A percentile compares a stretch with the other conserved stretches of the same genome.
Conservation (phyloP, 768 basidiomycete genomes). For the Trametopsis cervina region DNA sequence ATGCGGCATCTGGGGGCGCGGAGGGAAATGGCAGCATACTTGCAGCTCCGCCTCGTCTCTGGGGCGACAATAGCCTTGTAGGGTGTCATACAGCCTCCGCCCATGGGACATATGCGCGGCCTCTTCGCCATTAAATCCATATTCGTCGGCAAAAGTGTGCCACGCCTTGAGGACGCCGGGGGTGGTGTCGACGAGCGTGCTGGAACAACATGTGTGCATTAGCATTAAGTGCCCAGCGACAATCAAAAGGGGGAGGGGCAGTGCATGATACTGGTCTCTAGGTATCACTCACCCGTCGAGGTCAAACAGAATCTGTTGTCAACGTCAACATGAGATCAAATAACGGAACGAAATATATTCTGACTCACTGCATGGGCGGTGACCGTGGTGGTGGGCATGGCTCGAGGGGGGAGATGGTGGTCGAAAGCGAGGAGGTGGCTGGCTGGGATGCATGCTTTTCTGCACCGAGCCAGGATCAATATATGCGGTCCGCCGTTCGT, state of each 20-base stretch:
- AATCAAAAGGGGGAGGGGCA: neutral
- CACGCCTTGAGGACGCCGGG: conserved; percentile 78
- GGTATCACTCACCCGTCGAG: conserved; percentile 50
- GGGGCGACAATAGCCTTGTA: conserved; percentile 62
- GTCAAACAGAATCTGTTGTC: conserved; percentile 54
- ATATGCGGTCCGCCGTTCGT: neutral
- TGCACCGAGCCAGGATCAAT: neutral
- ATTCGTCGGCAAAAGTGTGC: conserved; percentile 61
- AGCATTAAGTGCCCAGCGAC: neutral
- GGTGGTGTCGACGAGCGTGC: conserved; percentile 76
- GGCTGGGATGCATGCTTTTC: neutral
- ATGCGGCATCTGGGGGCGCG: neutral
- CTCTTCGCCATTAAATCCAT: conserved; percentile 38
- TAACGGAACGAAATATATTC: too few relatives aligned
- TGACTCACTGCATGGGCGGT: conserved; percentile 50
- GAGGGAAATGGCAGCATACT: conserved; percentile 32
- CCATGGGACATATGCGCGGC: conserved; percentile 66
- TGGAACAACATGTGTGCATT: conserved; percentile 19
- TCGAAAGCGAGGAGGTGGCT: neutral
- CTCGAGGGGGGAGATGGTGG: neutral
- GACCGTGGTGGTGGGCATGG: conserved; percentile 27
- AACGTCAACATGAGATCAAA: neutral
- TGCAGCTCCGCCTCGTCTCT: conserved; percentile 46
- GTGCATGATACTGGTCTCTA: neutral
- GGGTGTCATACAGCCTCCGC: conserved; percentile 66